phyloP scores from a whole-genome alignment of 306 rosid genomes.

The Morella rubra region DNA sequence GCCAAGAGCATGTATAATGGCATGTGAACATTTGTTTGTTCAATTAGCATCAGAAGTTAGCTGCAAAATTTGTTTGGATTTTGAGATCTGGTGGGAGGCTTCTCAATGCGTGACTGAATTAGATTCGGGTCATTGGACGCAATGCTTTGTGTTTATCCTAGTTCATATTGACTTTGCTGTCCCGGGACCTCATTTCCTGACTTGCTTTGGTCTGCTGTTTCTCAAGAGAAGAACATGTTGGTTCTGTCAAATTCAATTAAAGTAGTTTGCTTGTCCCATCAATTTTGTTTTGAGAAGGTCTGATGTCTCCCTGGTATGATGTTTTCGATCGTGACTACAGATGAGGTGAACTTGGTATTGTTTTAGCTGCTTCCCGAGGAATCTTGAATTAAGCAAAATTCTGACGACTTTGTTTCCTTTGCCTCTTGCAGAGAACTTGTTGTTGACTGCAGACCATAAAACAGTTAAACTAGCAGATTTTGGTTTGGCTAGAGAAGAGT shows the following conservation, averaged over 20 bases:
- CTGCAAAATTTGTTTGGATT: background rate
- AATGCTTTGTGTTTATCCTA: background rate
- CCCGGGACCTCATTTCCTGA: background rate
- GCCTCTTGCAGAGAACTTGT: constrained; percentile 67
- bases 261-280: background rate
- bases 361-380: background rate
- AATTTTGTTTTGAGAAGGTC: background rate
- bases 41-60: background rate
- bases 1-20: background rate
- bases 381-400: constrained; percentile 5
- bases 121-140: background rate
- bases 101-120: background rate
- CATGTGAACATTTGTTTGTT: background rate
- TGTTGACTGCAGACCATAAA: constrained; percentile 75
- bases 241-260: background rate
- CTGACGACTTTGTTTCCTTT: constrained; percentile 25
- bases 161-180: background rate
- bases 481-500: constrained; percentile 96
- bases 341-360: constrained; percentile 17
- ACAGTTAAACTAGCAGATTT: constrained; percentile 88
- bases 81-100: constrained; percentile 8
- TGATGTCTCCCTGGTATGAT: background rate
- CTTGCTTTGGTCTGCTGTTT: background rate
- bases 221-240: background rate
- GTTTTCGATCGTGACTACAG: background rate